Base-by-base conservation (phyloP, 2,329 filamentous ascomycete species). In the Trichoderma simmonsii region DNA sequence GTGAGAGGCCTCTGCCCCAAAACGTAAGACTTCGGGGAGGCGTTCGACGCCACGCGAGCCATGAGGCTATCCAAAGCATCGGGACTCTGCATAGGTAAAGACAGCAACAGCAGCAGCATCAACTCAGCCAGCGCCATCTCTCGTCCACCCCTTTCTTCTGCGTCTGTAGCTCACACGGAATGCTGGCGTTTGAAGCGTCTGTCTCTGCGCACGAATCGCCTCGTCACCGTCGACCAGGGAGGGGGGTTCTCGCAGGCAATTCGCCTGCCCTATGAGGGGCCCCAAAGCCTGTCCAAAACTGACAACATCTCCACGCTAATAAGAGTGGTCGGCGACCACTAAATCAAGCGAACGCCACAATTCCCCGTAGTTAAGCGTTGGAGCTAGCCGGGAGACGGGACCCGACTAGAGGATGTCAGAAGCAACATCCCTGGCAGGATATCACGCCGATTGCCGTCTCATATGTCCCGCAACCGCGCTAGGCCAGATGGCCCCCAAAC, bases 311-410 rank as follows among this genome's bases (percentile, higher is more conserved):
- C 26, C 34, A 48, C 65, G 56, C 65, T 60, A 68, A 51, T 26
- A 18, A 69, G 30, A 69, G 39, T 62, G 66, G 66, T 69, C 66
- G 66, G 12, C 66, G 66, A 69, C 57, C 57, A 69, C 66, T 69
- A 48, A 32, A n/a, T 36, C 39, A 69, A 62, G 39, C 66, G 66
- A 68, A 43, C 66, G 66, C 57, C 57, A 54, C 57, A 62, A 69
- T 69, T 69, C 66, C 66, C 66, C 66, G 66, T 69, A 61, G 66
- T 69, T 69, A 69, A 69, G 66, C 66, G 66, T 68, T 68, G 34
- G 65, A n/a, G 34, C 65, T 68, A 68, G 56, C 39, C 57, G 66
- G 66, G 66, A 32, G 66, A 54, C 57, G 57, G 43, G 66, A 69
- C 65, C 65, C 65, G 65, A 68, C 65, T 60, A 68, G 65, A 57